Conservation (phyloP, 768 basidiomycete genomes). For the Chalciporus pseudorubinellus region DNA sequence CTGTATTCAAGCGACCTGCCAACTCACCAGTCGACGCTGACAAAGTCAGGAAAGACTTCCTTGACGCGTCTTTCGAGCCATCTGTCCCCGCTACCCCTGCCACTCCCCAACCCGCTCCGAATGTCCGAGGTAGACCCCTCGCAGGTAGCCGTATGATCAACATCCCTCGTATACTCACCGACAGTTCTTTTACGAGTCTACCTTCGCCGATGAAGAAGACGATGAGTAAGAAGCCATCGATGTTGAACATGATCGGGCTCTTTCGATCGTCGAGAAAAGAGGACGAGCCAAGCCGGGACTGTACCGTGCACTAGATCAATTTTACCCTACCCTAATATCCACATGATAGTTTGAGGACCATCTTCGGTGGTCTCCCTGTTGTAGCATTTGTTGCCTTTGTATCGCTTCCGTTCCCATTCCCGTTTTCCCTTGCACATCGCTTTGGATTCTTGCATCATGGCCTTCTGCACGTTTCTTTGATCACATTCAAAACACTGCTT, state of each 20-base stretch:
- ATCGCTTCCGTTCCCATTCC: not conserved
- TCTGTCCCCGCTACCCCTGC: slow-evolving; percentile 5
- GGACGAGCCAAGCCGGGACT: not conserved
- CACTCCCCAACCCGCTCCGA: not conserved
- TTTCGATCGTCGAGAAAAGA: slow-evolving; percentile 30
- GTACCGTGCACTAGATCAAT: not conserved
- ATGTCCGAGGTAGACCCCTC: not conserved
- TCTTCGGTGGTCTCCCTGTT: not conserved
- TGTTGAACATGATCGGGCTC: slow-evolving; percentile 30
- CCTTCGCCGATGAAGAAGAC: slow-evolving; percentile 9
- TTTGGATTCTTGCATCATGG: no score
- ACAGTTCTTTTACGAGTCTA: slow-evolving; percentile 4
- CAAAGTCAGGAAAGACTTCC: slow-evolving; percentile 39
- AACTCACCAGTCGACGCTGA: slow-evolving; percentile 38
- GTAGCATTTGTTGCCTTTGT: not conserved
- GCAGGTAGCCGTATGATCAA: slow-evolving; percentile 6
- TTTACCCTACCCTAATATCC: not conserved
- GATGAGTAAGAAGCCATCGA: slow-evolving; percentile 23
- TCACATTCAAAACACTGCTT: not conserved
- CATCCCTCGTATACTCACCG: slow-evolving; percentile 4
- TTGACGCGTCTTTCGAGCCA: slow-evolving; percentile 46
- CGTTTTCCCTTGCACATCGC: not conserved
- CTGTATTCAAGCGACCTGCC: slow-evolving; percentile 30
- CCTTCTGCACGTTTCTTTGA: not conserved
- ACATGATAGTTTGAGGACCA: not conserved